A percentile compares a stretch with the other conserved stretches of the same genome.
Conservation (phyloP, 75 land plant species). For the Azolla pinnata region DNA sequence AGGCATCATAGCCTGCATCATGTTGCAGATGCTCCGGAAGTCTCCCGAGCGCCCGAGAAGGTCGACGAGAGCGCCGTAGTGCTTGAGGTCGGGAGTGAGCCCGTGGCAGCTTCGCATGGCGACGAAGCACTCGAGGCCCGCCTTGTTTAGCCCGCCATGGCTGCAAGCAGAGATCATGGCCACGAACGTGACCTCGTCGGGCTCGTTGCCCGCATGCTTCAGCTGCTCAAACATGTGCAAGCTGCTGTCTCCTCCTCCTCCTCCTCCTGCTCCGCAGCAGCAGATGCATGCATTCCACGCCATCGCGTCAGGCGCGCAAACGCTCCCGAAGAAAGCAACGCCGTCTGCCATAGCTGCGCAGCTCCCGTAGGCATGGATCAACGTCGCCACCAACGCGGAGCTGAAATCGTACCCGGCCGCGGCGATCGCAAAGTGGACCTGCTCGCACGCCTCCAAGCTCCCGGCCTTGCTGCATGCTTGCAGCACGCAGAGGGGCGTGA, state of each 20-base stretch:
- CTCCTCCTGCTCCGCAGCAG: slow-evolving; percentile 4
- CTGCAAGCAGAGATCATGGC: slow-evolving; percentile 47
- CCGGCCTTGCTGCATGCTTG: slow-evolving; percentile 4
- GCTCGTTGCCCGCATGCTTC: slow-evolving; percentile 2
- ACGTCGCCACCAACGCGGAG: neutral
- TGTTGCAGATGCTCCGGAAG: slow-evolving; percentile 3
- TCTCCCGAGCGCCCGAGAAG: slow-evolving; percentile 23
- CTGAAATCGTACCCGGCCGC: neutral
- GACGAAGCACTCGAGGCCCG: slow-evolving; percentile 3
- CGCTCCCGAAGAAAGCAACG: neutral
- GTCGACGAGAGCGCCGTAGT: slow-evolving; percentile 16
- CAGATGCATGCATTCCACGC: slow-evolving; percentile 15
- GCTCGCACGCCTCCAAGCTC: slow-evolving; percentile 1
- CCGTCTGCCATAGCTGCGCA: slow-evolving; percentile 12
- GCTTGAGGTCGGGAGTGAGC: slow-evolving; percentile 10
- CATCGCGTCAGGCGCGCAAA: slow-evolving; percentile 5
- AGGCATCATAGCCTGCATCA: slow-evolving; percentile 16
- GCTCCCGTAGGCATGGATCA: slow-evolving; percentile 11
- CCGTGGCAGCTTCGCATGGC: slow-evolving; percentile 12
- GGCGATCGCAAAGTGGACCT: slow-evolving; percentile 6
- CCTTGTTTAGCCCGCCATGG: slow-evolving; percentile 22
- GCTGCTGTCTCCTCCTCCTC: no score
- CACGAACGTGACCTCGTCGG: slow-evolving; percentile 44
- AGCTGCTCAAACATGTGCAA: neutral
- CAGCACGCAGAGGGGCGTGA: slow-evolving; percentile 1